These are phyloP conservation scores for Hortaea sp. DNA, from an alignment of 2,329 filamentous ascomycete species.

Conservation along the genomic window DNA sequence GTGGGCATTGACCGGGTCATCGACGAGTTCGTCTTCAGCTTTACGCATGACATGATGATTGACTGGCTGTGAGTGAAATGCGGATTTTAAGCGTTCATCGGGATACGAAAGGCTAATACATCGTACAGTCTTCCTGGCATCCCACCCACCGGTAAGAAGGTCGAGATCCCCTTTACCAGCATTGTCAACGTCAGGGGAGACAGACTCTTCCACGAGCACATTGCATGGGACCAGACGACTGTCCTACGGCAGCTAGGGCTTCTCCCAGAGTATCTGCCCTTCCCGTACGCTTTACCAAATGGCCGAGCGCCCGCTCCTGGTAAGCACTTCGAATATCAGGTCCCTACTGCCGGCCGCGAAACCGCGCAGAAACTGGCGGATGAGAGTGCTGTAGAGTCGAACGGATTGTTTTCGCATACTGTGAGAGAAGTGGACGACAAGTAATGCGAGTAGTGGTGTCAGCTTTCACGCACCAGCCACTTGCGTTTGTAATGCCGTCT, in stretches of 20 bases:
- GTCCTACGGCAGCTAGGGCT: constrained; percentile 52
- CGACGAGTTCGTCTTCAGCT: constrained; percentile 58
- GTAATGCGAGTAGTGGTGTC: too few species aligned
- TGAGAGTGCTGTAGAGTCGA: constrained; percentile 41
- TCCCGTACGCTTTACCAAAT: constrained; percentile 36
- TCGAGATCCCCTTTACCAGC: constrained; percentile 54
- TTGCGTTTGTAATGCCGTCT: too few species aligned
- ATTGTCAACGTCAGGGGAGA: constrained; percentile 61
- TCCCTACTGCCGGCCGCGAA: constrained; percentile 52
- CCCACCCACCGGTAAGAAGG: constrained; percentile 43
- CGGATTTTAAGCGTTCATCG: neutral
- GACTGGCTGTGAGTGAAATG: constrained; percentile 56
- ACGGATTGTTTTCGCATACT: constrained; percentile 42
- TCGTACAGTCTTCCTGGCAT: constrained; percentile 44
- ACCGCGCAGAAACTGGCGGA: constrained; percentile 42
- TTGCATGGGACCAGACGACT: constrained; percentile 59
- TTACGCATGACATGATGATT: constrained; percentile 53
- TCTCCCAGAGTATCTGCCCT: constrained; percentile 55
- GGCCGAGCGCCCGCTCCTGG: constrained; percentile 18
- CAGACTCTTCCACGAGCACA: constrained; percentile 60
- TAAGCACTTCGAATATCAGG: constrained; percentile 45
- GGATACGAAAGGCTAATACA: neutral
- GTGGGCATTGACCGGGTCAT: constrained; percentile 62
- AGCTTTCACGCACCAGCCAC: too few species aligned
- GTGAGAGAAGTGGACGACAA: constrained; percentile 4